Conservation (phyloP, 805 yeast species). For the Phaffomyces antillensis region DNA sequence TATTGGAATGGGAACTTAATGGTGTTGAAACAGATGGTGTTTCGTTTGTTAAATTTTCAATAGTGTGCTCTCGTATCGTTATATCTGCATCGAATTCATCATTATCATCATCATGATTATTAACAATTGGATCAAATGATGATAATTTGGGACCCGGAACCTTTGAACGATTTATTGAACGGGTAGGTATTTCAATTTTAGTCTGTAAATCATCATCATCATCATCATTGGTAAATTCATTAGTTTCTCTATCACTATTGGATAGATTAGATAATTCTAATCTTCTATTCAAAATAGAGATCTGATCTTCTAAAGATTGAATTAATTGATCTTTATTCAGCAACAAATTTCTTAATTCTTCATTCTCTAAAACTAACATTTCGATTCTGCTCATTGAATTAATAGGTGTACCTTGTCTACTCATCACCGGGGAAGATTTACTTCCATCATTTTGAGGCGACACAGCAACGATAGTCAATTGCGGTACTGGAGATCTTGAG, state of each 20-base stretch:
- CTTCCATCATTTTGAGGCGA: neutral
- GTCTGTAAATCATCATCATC: neutral
- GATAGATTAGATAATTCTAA: neutral
- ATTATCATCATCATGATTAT: neutral
- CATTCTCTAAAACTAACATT: slow-evolving; percentile 8
- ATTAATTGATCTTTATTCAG: slow-evolving; percentile 13
- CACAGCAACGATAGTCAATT: neutral
- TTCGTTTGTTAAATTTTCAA: neutral
- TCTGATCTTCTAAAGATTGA: slow-evolving; percentile 11
- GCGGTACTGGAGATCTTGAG: neutral
- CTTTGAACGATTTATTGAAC: slow-evolving; percentile 31
- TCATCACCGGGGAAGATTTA: too few species aligned
- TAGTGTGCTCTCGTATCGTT: neutral
- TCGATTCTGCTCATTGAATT: slow-evolving; percentile 9
- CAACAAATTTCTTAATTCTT: slow-evolving; percentile 13
- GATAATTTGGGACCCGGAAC: neutral
- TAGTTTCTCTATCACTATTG: neutral
- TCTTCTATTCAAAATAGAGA: slow-evolving; percentile 8
- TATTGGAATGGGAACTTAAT: slow-evolving; percentile 6
- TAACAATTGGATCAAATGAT: too few species aligned
- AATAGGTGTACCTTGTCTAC: neutral
- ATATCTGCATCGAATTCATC: neutral
- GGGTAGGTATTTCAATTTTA: slow-evolving; percentile 27
- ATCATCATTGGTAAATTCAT: neutral
- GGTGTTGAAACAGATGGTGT: slow-evolving; percentile 3